Evolutionary conservation across 257 asterid species (phyloP), one percentile per base, ranked within the genome.

Genomic region (Hygrophila difformis): DNA sequence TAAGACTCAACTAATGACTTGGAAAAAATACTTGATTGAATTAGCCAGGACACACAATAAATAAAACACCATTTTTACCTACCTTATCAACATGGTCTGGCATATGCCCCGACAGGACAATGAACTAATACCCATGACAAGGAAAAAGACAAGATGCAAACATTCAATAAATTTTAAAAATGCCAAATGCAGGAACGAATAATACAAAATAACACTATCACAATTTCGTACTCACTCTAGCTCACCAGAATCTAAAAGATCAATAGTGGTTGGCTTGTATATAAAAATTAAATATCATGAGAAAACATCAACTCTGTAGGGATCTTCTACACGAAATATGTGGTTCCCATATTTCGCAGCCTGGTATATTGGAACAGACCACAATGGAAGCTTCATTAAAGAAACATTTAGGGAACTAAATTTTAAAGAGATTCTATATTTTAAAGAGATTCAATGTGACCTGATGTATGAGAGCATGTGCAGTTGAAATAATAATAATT

Each of bases 81-180:
- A 89, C 98, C 98, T 79, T 82, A 61, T 91, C 96, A 33, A 91
- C 98, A 58, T 86, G 96, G 66, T 82, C 96, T 0, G 94, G 81
- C 82, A 79, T 65, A 64, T 86, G 96, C 18, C 66, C 94, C 8
- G 92, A 86, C 53, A 91, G 67, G 60, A 91, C 96, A 47, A 93
- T 86, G 68, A 78, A 87, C 98, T 96, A 91, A 63, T 86, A 91
- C 78, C 98, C 85, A 68, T 44, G 62, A 51, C 31, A 26, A 40
- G 56, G 45, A 57, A 39, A 29, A 50, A 47, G n/a, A 49, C 21
- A 39, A 34, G n/a, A n/a, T n/a, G n/a, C n/a, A n/a, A 53, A 29
- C 10, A 37, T 51, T 13, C 42, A 59, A 50, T 23, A 57, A 39
- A 15, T n/a, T 23, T 18, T 46, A 5, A 31, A 55, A 35, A 52